These are phyloP conservation scores for Paraglomus occultum DNA, from an alignment of 192 early-diverging fungal genomes.

Conservation along the genomic window DNA sequence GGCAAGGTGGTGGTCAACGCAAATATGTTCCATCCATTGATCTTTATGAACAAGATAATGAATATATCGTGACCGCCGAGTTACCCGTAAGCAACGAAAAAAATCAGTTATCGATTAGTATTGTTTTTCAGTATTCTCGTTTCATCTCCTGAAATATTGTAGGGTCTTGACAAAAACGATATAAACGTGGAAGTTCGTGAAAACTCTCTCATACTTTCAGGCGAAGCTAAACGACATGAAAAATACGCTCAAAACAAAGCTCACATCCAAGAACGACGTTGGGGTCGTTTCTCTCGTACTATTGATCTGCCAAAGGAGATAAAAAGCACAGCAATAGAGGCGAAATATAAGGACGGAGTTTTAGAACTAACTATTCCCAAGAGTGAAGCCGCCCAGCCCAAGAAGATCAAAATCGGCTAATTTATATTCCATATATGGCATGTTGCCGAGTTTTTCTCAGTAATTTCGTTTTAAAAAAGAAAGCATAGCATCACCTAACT, in stretches of 20 bases:
- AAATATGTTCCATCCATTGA: constrained; percentile 41
- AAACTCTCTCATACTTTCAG: constrained; percentile 45
- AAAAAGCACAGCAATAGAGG: constrained; percentile 45
- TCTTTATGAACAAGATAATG: constrained; percentile 48
- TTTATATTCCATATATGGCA: too few relatives aligned
- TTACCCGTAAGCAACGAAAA: constrained; percentile 37
- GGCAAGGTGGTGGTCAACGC: background rate
- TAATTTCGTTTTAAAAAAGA: too few relatives aligned
- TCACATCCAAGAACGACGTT: constrained; percentile 51
- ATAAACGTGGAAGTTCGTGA: constrained; percentile 51
- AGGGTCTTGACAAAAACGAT: constrained; percentile 54
- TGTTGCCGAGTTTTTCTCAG: too few relatives aligned
- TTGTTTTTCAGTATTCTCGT: background rate
- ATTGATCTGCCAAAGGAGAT: constrained; percentile 50
- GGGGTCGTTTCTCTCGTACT: constrained; percentile 47
- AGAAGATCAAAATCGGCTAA: constrained; percentile 53
- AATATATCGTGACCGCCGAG: constrained; percentile 47
- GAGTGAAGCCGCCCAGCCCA: constrained; percentile 32
- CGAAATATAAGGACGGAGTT: constrained; percentile 56
- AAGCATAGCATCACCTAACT: too few relatives aligned
- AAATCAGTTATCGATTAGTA: background rate
- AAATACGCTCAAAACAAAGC: constrained; percentile 40
- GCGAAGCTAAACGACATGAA: constrained; percentile 36
- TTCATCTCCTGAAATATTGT: background rate
- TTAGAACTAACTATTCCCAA: constrained; percentile 49